These are phyloP conservation scores for Kwoniella shivajii DNA, from an alignment of 1,284 basidiomycete species.

Conservation along the genomic window DNA sequence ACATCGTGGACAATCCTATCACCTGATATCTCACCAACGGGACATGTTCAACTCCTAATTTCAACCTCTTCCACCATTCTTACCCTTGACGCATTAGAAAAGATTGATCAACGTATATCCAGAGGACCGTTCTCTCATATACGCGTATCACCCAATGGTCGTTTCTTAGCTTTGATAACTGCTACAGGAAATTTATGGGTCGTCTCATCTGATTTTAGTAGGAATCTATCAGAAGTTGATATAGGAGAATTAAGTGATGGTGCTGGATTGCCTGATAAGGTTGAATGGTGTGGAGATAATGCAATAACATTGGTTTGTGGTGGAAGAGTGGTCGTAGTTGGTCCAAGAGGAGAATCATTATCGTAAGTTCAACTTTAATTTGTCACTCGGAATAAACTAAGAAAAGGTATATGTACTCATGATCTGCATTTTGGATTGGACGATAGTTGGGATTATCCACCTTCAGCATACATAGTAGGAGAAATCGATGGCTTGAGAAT, in stretches of 20 bases:
- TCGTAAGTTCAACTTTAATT: slow-evolving; percentile 61
- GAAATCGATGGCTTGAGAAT: slow-evolving; percentile 88
- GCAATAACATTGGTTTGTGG: slow-evolving; percentile 84
- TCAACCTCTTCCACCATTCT: slow-evolving; percentile 74
- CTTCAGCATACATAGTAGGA: slow-evolving; percentile 73
- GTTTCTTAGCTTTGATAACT: slow-evolving; percentile 83
- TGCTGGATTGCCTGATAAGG: slow-evolving; percentile 58
- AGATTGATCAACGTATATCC: slow-evolving; percentile 81
- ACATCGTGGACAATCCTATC: slow-evolving; percentile 82
- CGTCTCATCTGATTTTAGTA: slow-evolving; percentile 87
- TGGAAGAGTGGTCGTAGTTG: slow-evolving; percentile 77
- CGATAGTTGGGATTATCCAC: slow-evolving; percentile 76
- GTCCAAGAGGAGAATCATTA: slow-evolving; percentile 86
- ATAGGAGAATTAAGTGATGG: slow-evolving; percentile 51
- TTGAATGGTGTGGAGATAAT: slow-evolving; percentile 97
- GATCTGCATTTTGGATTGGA: not conserved
- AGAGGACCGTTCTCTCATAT: slow-evolving; percentile 87
- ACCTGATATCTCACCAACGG: slow-evolving; percentile 78
- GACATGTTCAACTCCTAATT: slow-evolving; percentile 82
- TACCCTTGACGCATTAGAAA: slow-evolving; percentile 81
- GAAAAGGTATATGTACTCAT: not conserved
- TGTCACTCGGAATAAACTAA: too few relatives aligned
- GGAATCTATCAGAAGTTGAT: slow-evolving; percentile 84
- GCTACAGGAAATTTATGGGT: slow-evolving; percentile 78
- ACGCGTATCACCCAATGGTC: slow-evolving; percentile 88